Conservation (phyloP, 352 stramenopile genomes). For the Pythium inflatum region DNA sequence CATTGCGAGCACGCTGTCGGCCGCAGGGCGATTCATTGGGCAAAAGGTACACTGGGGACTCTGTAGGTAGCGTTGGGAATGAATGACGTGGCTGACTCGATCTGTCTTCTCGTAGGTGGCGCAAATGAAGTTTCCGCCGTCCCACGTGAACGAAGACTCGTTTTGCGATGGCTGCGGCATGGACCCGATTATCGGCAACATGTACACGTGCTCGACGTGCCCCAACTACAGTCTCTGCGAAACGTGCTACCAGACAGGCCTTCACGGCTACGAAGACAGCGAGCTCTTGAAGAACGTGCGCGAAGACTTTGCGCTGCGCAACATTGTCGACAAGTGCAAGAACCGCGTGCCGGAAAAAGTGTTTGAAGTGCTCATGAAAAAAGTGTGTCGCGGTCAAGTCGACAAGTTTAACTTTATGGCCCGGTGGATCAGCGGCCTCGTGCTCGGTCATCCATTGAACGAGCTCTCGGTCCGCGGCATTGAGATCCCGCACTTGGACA, state of each 20-base stretch:
- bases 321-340: conserved; percentile 74
- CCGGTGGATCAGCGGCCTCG: conserved; percentile 84
- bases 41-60: conserved; percentile 65
- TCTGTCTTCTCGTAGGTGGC: conserved; percentile 45
- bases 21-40: conserved; percentile 72
- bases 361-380: conserved; percentile 82
- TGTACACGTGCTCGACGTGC: conserved; percentile 89
- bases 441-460: conserved; percentile 67
- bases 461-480: conserved; percentile 81
- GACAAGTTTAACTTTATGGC: conserved; percentile 91
- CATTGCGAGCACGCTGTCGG: conserved; percentile 67
- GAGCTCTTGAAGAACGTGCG: conserved; percentile 73
- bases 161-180: conserved; percentile 91
- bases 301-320: conserved; percentile 81
- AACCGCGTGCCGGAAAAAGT: conserved; percentile 83
- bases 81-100: too few species aligned
- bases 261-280: conserved; percentile 86
- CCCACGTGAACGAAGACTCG: conserved; percentile 85
- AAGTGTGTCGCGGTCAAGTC: conserved; percentile 81
- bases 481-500: conserved; percentile 80
- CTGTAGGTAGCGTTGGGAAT: too few species aligned
- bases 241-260: conserved; percentile 80
- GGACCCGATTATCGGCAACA: conserved; percentile 87
- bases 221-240: conserved; percentile 85
- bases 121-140: conserved; percentile 73